These are phyloP conservation scores for Sistotremastrum niveocremeum DNA, from an alignment of 768 basidiomycete species.

Conservation along the genomic window DNA sequence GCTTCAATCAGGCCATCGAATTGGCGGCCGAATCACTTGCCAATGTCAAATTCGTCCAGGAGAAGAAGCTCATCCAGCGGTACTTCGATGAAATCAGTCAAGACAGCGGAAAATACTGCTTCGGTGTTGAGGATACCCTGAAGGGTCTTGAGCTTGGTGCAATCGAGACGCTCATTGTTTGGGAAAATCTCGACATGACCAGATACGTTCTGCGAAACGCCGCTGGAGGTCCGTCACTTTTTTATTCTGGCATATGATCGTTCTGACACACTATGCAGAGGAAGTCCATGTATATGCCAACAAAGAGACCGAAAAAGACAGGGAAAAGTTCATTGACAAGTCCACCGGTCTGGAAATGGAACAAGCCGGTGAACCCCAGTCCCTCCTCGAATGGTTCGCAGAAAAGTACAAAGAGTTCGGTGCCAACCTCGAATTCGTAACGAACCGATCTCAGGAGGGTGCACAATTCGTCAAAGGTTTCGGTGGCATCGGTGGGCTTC, in stretches of 20 bases:
- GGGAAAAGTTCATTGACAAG: slow-evolving; percentile 91
- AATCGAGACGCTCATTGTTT: slow-evolving; percentile 94
- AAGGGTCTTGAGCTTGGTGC: slow-evolving; percentile 94
- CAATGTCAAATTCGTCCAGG: slow-evolving; percentile 99
- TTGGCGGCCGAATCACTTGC: slow-evolving; percentile 89
- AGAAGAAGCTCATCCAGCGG: slow-evolving; percentile 93
- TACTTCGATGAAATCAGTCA: slow-evolving; percentile 99
- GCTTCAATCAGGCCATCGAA: slow-evolving; percentile 99
- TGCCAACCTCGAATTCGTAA: slow-evolving; percentile 89
- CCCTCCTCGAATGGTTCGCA: slow-evolving; percentile 95
- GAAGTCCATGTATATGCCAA: slow-evolving; percentile 66
- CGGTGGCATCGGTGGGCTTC: slow-evolving; percentile 90
- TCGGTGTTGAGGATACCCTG: slow-evolving; percentile 93
- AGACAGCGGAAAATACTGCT: slow-evolving; percentile 93
- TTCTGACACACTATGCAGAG: slow-evolving; percentile 32
- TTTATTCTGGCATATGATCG: background rate
- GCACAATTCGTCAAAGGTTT: slow-evolving; percentile 98
- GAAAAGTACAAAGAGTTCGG: slow-evolving; percentile 99
- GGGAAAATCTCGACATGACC: slow-evolving; percentile 92
- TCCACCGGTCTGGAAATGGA: slow-evolving; percentile 96
- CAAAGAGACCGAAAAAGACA: slow-evolving; percentile 83
- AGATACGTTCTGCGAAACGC: slow-evolving; percentile 86
- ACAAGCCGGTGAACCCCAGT: slow-evolving; percentile 61
- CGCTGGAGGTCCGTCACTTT: slow-evolving; percentile 50
- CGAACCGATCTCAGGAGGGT: slow-evolving; percentile 93